These are phyloP conservation scores for Clarireedia paspali DNA, from an alignment of 2,329 filamentous ascomycete species.

Conservation along the genomic window DNA sequence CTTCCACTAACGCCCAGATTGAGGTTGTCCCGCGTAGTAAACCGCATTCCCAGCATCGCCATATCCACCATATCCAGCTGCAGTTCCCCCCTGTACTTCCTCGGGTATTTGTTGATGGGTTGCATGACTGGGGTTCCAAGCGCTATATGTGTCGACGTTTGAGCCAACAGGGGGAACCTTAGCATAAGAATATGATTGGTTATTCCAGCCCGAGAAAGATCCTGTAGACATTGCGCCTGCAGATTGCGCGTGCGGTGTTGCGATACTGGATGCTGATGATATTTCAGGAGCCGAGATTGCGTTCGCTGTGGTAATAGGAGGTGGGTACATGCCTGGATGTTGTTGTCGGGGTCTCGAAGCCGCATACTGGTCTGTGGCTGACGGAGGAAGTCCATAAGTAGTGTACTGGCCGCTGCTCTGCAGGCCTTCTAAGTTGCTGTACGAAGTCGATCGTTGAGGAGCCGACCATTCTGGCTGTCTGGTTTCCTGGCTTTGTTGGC, in stretches of 20 bases:
- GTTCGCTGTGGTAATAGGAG: slow-evolving; percentile 19
- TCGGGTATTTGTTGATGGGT: slow-evolving; percentile 16
- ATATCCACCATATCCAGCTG: slow-evolving; percentile 19
- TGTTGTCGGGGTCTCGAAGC: slow-evolving; percentile 1
- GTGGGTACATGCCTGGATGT: slow-evolving; percentile 22
- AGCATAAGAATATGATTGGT: slow-evolving; percentile 20
- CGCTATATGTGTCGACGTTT: slow-evolving; percentile 20
- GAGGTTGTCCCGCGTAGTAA: slow-evolving; percentile 22
- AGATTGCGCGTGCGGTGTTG: slow-evolving; percentile 20
- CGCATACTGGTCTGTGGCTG: background rate
- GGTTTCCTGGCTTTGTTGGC: slow-evolving; percentile 23
- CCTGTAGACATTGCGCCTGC: slow-evolving; percentile 10
- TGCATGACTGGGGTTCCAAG: slow-evolving; percentile 19
- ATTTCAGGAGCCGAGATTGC: slow-evolving; percentile 17
- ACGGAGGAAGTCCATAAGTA: slow-evolving; percentile 18
- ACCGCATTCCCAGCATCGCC: slow-evolving; percentile 18
- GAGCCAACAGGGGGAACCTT: slow-evolving; percentile 17
- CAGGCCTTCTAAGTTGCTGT: slow-evolving; percentile 27
- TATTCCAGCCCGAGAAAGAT: slow-evolving; percentile 21
- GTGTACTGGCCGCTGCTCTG: slow-evolving; percentile 23
- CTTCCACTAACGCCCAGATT: slow-evolving; percentile 11
- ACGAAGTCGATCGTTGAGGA: slow-evolving; percentile 29
- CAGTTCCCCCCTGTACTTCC: slow-evolving; percentile 9
- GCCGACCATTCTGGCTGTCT: slow-evolving; percentile 28
- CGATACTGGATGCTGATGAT: slow-evolving; percentile 16